Evolutionary conservation across 2,329 filamentous ascomycete species (phyloP).

Genomic region (Cladorrhinum sp.): DNA sequence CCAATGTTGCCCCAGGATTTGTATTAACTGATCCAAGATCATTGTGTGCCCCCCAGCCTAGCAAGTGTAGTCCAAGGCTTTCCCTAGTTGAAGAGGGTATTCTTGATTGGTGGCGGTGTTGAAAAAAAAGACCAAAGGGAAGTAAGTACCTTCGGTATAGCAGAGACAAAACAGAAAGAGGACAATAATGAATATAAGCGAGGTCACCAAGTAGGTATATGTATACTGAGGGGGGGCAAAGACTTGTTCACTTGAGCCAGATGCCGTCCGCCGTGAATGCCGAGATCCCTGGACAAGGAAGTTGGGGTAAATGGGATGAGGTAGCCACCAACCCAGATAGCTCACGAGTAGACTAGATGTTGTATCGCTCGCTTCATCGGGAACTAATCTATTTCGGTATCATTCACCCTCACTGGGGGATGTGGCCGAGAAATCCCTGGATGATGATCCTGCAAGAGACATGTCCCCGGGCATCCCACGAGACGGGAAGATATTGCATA

Average conservation of each 20-base stretch:
- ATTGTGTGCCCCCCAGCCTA: constrained; percentile 23
- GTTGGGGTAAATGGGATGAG: constrained; percentile 16
- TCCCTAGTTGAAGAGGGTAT: constrained; percentile 23
- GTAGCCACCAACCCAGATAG: constrained; percentile 9
- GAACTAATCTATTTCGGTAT: constrained; percentile 15
- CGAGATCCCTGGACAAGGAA: constrained; percentile 15
- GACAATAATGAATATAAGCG: background rate
- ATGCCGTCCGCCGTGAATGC: constrained; percentile 20
- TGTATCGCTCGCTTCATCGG: constrained; percentile 1
- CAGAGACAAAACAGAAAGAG: background rate
- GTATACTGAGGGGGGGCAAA: constrained; percentile 8
- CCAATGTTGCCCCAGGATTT: constrained; percentile 44
- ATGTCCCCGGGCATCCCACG: constrained; percentile 18
- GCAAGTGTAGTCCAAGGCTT: background rate
- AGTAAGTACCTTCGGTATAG: constrained; percentile 4
- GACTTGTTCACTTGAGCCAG: constrained; percentile 11
- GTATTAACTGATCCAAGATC: constrained; percentile 36
- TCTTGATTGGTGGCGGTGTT: constrained; percentile 12
- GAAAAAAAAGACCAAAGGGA: constrained; percentile 11
- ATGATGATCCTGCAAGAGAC: constrained; percentile 18
- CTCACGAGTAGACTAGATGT: constrained; percentile 2
- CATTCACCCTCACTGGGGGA: background rate
- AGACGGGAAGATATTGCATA: constrained; percentile 20
- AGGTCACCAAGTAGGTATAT: background rate
- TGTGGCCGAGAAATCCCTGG: constrained; percentile 14